These are phyloP conservation scores for Diplodia intermedia DNA, from an alignment of 2,329 filamentous ascomycete genomes.

Conservation along the genomic window DNA sequence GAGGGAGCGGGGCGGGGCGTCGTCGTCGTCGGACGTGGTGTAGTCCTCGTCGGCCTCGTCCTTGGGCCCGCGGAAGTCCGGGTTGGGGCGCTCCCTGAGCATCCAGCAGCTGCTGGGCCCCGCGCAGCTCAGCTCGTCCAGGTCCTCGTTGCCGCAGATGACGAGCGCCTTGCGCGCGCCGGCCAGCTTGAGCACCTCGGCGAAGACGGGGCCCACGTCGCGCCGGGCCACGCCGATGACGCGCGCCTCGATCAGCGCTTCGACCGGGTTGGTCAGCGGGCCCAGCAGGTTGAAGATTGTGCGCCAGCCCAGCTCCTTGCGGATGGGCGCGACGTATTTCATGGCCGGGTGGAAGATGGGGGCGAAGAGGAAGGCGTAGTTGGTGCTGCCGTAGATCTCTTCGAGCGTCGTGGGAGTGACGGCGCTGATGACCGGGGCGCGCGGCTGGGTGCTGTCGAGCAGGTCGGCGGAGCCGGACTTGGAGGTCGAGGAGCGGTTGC, in stretches of 20 bases:
- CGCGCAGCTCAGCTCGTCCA: constrained; percentile 94
- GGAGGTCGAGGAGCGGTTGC: constrained; percentile 93
- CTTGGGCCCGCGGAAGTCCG: constrained; percentile 47
- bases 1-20: constrained; percentile 50
- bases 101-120: constrained; percentile 90
- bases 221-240: constrained; percentile 91
- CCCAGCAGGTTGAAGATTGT: constrained; percentile 98
- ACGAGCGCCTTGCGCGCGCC: constrained; percentile 85
- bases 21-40: constrained; percentile 49
- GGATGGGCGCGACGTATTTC: constrained; percentile 83
- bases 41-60: constrained; percentile 51
- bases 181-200: constrained; percentile 77
- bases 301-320: constrained; percentile 87
- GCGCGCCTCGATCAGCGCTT: constrained; percentile 79
- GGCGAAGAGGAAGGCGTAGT: constrained; percentile 95
- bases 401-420: constrained; percentile 75
- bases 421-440: constrained; percentile 74
- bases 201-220: constrained; percentile 87
- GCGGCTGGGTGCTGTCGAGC: constrained; percentile 75
- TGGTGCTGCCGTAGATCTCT: constrained; percentile 76
- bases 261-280: constrained; percentile 88
- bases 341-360: constrained; percentile 97
- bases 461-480: constrained; percentile 96
- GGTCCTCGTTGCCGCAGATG: constrained; percentile 91
- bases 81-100: constrained; percentile 62